Evolutionary conservation across 1,284 basidiomycete genomes (phyloP).

Genomic region (Trametes polyzona): DNA sequence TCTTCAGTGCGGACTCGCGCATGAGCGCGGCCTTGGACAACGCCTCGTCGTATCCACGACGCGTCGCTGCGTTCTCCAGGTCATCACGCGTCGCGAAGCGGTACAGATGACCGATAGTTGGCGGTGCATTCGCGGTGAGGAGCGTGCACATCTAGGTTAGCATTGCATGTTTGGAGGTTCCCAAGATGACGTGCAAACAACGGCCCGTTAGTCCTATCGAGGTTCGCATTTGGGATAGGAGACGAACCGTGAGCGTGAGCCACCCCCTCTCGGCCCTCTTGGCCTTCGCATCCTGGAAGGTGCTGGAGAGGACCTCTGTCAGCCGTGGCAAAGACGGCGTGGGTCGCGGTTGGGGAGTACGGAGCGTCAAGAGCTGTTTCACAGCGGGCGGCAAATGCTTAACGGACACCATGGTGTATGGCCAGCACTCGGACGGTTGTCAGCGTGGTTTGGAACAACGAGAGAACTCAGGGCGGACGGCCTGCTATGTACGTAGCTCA

Average conservation of each 20-base stretch:
- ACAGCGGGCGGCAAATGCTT: slow-evolving; percentile 53
- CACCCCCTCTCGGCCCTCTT: slow-evolving; percentile 78
- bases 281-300: slow-evolving; percentile 63
- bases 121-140: slow-evolving; percentile 83
- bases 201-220: too few relatives aligned
- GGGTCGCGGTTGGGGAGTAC: slow-evolving; percentile 64
- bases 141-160: slow-evolving; percentile 74
- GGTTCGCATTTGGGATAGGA: neutral
- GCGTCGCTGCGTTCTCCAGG: slow-evolving; percentile 45
- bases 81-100: slow-evolving; percentile 68
- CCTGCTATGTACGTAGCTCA: slow-evolving; percentile 3
- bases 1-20: slow-evolving; percentile 94
- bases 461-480: too few relatives aligned
- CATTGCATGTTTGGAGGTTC: neutral
- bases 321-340: slow-evolving; percentile 60
- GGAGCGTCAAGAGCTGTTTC: slow-evolving; percentile 75
- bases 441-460: neutral
- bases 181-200: too few relatives aligned
- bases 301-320: slow-evolving; percentile 58
- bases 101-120: slow-evolving; percentile 78
- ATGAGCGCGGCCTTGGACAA: slow-evolving; percentile 81
- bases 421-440: neutral
- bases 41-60: slow-evolving; percentile 51
- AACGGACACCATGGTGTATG: slow-evolving; percentile 38
- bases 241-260: slow-evolving; percentile 74